Evolutionary conservation across 192 early-diverging fungal genomes (phyloP).

Genomic region (Phlyctochytrium arcticum): DNA sequence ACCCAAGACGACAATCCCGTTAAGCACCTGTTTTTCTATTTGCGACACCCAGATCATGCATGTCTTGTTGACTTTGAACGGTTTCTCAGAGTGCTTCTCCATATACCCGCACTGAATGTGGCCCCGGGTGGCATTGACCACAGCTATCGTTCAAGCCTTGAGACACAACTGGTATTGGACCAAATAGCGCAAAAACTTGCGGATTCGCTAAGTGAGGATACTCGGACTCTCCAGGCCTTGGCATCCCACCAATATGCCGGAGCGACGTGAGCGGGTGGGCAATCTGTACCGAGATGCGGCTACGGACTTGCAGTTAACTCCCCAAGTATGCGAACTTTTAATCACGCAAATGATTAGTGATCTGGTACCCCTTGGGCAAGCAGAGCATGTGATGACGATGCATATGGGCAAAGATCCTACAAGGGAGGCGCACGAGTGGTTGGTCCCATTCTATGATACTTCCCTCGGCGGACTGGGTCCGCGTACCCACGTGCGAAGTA

Average conservation of each 20-base stretch:
- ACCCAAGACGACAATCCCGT: too few species aligned
- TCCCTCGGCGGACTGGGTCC: background rate
- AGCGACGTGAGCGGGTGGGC: too few species aligned
- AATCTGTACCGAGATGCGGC: too few species aligned
- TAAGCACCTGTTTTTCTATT: background rate
- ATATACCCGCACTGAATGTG: constrained; percentile 4
- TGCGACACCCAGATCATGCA: background rate
- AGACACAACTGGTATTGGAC: too few species aligned
- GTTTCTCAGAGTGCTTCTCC: background rate
- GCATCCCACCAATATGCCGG: too few species aligned
- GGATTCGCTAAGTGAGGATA: too few species aligned
- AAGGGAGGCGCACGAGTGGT: background rate
- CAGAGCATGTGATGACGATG: background rate
- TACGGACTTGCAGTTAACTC: too few species aligned
- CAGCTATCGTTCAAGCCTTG: too few species aligned
- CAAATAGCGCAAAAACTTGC: too few species aligned
- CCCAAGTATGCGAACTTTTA: too few species aligned
- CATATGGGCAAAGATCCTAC: background rate
- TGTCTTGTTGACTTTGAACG: background rate
- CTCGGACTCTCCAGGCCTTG: too few species aligned
- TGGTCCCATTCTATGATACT: background rate
- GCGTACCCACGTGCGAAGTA: background rate
- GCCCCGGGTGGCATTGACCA: constrained; percentile 1
- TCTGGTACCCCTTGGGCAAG: too few species aligned
- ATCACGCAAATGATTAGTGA: background rate